These are phyloP conservation scores for Orychophragmus violaceus DNA, from an alignment of 345 rosid species.

Conservation along the genomic window DNA sequence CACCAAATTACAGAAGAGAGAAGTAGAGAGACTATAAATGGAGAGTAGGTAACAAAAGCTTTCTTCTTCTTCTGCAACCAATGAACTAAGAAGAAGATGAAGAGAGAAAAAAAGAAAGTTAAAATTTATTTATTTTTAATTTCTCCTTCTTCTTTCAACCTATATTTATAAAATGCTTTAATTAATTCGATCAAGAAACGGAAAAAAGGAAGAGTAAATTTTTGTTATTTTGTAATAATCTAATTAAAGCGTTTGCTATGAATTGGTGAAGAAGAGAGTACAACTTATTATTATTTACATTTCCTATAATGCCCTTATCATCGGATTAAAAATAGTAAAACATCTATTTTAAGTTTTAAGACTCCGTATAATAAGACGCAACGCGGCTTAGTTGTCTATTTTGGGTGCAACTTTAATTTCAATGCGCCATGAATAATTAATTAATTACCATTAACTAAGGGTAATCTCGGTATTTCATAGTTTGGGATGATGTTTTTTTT, in stretches of 20 bases:
- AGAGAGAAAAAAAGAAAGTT: background rate
- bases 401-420: background rate
- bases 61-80: slow-evolving; percentile 30
- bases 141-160: background rate
- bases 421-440: background rate
- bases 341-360: slow-evolving; percentile 10
- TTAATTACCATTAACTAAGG: background rate
- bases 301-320: slow-evolving; percentile 39
- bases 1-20: slow-evolving; percentile 2
- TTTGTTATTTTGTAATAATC: slow-evolving; percentile 16
- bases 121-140: background rate
- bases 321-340: slow-evolving; percentile 16
- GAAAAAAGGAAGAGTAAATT: slow-evolving; percentile 30
- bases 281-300: too few relatives aligned
- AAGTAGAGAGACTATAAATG: slow-evolving; percentile 29
- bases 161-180: slow-evolving; percentile 9
- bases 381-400: slow-evolving; percentile 15
- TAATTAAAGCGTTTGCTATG: slow-evolving; percentile 52
- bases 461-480: background rate
- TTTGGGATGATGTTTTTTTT: background rate
- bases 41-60: slow-evolving; percentile 40
- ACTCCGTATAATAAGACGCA: background rate
- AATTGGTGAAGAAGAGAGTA: slow-evolving; percentile 30
- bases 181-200: slow-evolving; percentile 2
- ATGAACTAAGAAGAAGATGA: slow-evolving; percentile 14